Percentiles rank a stretch among this genome's conserved stretches.
phyloP scores from a whole-genome alignment of 2,329 filamentous ascomycete species.

The Magnaporthiopsis incrustans region DNA sequence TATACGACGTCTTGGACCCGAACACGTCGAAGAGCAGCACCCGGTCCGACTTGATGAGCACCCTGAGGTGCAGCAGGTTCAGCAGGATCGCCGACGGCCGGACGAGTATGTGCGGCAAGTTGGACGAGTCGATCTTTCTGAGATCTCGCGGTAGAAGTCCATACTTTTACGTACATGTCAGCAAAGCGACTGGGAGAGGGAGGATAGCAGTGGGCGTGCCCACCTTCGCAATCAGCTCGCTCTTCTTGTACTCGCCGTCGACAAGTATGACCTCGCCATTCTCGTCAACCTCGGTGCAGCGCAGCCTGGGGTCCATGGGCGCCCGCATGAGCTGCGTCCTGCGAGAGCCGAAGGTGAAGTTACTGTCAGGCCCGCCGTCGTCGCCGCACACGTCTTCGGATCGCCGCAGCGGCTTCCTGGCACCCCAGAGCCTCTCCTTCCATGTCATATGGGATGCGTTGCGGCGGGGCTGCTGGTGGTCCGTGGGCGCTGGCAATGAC shows the following conservation, averaged over 20 bases:
- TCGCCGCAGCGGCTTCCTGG: slow-evolving; percentile 15
- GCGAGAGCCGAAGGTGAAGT: slow-evolving; percentile 59
- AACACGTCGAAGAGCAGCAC: slow-evolving; percentile 93
- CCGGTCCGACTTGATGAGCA: slow-evolving; percentile 89
- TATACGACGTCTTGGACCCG: slow-evolving; percentile 87
- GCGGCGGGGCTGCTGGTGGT: neutral
- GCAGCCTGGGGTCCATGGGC: slow-evolving; percentile 73
- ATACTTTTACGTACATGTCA: slow-evolving; percentile 41
- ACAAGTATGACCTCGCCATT: slow-evolving; percentile 86
- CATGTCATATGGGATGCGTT: slow-evolving; percentile 26
- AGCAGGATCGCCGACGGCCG: slow-evolving; percentile 89
- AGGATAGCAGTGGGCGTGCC: slow-evolving; percentile 13
- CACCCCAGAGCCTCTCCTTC: slow-evolving; percentile 42
- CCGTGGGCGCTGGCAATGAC: neutral
- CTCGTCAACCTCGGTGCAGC: slow-evolving; percentile 93
- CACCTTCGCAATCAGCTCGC: slow-evolving; percentile 90
- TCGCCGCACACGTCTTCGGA: slow-evolving; percentile 40
- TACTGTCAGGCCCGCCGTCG: slow-evolving; percentile 29
- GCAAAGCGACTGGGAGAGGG: neutral
- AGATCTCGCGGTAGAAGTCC: slow-evolving; percentile 88
- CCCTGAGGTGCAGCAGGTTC: slow-evolving; percentile 91
- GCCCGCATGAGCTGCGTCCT: slow-evolving; percentile 67
- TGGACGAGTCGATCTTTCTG: slow-evolving; percentile 94
- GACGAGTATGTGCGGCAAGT: slow-evolving; percentile 89
- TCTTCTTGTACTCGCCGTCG: slow-evolving; percentile 96